Evolutionary conservation across 768 basidiomycete genomes (phyloP).

Genomic region (Phylloporus sp.): DNA sequence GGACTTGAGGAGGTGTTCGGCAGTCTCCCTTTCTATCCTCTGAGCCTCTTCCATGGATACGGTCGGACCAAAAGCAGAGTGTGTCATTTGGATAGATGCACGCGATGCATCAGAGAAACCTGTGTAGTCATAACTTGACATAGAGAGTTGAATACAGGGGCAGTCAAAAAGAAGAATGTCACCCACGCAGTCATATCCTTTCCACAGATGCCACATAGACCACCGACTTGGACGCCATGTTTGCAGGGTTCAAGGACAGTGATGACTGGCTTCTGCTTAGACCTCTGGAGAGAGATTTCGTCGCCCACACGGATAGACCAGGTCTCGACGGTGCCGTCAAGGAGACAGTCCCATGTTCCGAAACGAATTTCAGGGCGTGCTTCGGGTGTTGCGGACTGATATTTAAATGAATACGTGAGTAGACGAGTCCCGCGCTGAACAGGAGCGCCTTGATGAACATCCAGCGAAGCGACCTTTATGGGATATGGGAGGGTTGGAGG

Average conservation of each 20-base stretch:
- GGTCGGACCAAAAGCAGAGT: slow-evolving; percentile 86
- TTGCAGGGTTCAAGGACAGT: slow-evolving; percentile 88
- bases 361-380: slow-evolving; percentile 64
- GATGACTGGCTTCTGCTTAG: slow-evolving; percentile 58
- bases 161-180: slow-evolving; percentile 2
- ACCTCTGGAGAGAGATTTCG: slow-evolving; percentile 53
- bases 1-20: slow-evolving; percentile 67
- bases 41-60: slow-evolving; percentile 92
- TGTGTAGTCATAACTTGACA: slow-evolving; percentile 70
- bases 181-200: slow-evolving; percentile 90
- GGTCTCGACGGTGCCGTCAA: slow-evolving; percentile 70
- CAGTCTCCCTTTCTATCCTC: slow-evolving; percentile 80
- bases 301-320: slow-evolving; percentile 74
- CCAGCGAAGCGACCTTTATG: slow-evolving; percentile 72
- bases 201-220: slow-evolving; percentile 91
- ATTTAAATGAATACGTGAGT: slow-evolving; percentile 78
- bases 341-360: slow-evolving; percentile 86
- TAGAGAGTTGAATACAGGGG: slow-evolving; percentile 11
- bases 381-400: slow-evolving; percentile 44
- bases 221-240: slow-evolving; percentile 89
- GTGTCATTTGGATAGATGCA: slow-evolving; percentile 91
- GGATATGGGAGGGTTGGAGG: slow-evolving; percentile 83
- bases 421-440: slow-evolving; percentile 74
- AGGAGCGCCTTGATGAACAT: slow-evolving; percentile 39
- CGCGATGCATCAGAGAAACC: slow-evolving; percentile 84